phyloP scores from a whole-genome alignment of 768 basidiomycete genomes.

The Antrodiella citrinella region DNA sequence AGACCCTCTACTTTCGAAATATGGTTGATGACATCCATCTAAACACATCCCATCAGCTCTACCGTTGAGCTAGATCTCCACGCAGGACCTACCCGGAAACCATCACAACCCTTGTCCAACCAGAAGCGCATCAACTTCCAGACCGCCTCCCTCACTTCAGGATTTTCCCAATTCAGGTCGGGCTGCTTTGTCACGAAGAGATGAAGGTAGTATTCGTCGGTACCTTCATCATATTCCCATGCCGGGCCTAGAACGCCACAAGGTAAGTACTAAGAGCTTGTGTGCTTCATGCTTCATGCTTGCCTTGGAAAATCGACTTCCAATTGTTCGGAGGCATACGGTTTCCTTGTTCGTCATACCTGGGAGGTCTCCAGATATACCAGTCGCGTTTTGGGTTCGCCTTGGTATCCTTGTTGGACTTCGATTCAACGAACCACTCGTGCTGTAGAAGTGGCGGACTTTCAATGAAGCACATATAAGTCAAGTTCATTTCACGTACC shows the following conservation, averaged over 20 bases:
- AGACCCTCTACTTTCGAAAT: constrained; percentile 56
- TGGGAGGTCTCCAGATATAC: constrained; percentile 69
- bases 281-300: neutral
- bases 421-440: constrained; percentile 62
- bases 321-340: constrained; percentile 67
- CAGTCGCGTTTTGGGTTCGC: constrained; percentile 59
- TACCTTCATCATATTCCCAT: constrained; percentile 61
- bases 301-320: constrained; percentile 59
- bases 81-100: constrained; percentile 51
- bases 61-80: no score
- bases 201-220: constrained; percentile 69
- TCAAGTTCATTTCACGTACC: constrained; percentile 24
- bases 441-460: constrained; percentile 37
- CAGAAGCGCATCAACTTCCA: constrained; percentile 66
- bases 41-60: no score
- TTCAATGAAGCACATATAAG: neutral
- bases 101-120: constrained; percentile 68
- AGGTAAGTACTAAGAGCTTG: constrained; percentile 28
- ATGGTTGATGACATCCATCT: constrained; percentile 69
- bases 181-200: constrained; percentile 61
- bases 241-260: constrained; percentile 19
- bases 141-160: constrained; percentile 41
- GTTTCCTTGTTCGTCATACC: constrained; percentile 41
- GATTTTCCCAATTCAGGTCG: constrained; percentile 73
- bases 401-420: constrained; percentile 26